phyloP scores from a whole-genome alignment of 1,139 yeast genomes.

The Pichia inconspicua region DNA sequence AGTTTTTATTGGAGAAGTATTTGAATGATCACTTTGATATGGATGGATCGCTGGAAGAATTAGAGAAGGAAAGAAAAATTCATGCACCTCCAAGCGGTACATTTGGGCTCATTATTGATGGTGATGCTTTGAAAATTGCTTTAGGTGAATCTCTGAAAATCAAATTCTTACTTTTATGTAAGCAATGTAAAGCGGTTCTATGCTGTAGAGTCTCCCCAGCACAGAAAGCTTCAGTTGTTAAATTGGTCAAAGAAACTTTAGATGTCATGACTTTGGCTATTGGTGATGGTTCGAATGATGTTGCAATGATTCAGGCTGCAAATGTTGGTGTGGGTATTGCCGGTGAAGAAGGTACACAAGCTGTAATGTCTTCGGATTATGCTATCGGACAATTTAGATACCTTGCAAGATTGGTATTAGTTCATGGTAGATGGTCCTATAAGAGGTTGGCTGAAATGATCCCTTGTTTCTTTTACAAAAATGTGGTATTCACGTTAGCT shows the following conservation, averaged over 20 bases:
- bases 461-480: constrained; percentile 88
- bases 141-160: constrained; percentile 45
- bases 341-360: constrained; percentile 97
- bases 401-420: constrained; percentile 66
- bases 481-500: constrained; percentile 79
- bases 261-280: constrained; percentile 87
- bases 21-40: constrained; percentile 54
- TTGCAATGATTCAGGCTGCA: constrained; percentile 97
- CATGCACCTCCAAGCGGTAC: constrained; percentile 74
- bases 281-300: constrained; percentile 98
- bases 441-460: constrained; percentile 89
- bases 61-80: constrained; percentile 54
- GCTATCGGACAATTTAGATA: constrained; percentile 93
- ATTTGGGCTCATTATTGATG: constrained; percentile 84
- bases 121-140: constrained; percentile 78
- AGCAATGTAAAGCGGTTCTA: constrained; percentile 85
- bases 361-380: constrained; percentile 96
- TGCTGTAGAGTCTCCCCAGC: constrained; percentile 98
- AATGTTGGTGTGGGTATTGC: constrained; percentile 98
- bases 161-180: constrained; percentile 77
- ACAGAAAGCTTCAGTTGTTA: constrained; percentile 94
- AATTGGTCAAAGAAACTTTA: constrained; percentile 71
- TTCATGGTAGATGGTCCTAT: constrained; percentile 97
- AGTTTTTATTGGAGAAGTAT: constrained; percentile 50
- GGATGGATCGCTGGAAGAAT: constrained; percentile 52